These are phyloP conservation scores for Eucommia ulmoides DNA, from an alignment of 257 asterid genomes.

Conservation along the genomic window DNA sequence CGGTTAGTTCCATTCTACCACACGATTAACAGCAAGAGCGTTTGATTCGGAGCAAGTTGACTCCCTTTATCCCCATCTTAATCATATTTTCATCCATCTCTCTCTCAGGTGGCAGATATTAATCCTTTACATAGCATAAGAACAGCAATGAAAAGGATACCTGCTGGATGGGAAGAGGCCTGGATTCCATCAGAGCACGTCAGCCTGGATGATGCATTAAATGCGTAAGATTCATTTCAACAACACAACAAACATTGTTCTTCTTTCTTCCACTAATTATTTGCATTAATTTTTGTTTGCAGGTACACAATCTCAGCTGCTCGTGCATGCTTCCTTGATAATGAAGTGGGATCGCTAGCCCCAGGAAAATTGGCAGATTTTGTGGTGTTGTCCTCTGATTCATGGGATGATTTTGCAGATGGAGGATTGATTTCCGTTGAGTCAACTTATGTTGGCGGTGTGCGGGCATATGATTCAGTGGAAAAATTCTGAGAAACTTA, in stretches of 20 bases:
- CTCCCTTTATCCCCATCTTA: no score
- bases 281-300: slow-evolving; percentile 11
- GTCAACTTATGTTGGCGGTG: slow-evolving; percentile 80
- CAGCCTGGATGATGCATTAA: slow-evolving; percentile 48
- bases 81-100: no score
- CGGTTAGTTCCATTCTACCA: slow-evolving; percentile 32
- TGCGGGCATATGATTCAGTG: slow-evolving; percentile 44
- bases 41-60: no score
- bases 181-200: slow-evolving; percentile 75
- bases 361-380: slow-evolving; percentile 88
- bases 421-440: slow-evolving; percentile 44
- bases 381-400: slow-evolving; percentile 51
- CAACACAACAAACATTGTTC: no score
- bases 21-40: no score
- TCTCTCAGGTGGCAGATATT: slow-evolving; percentile 66
- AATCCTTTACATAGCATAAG: slow-evolving; percentile 69
- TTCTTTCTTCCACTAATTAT: no score
- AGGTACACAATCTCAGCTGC: slow-evolving; percentile 88
- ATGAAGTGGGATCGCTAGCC: slow-evolving; percentile 72
- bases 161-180: slow-evolving; percentile 59
- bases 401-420: slow-evolving; percentile 55
- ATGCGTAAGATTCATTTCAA: slow-evolving; percentile 75
- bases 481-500: no score
- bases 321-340: slow-evolving; percentile 76
- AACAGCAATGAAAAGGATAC: slow-evolving; percentile 67